A percentile compares a stretch with the other conserved stretches of the same genome.
phyloP scores from a whole-genome alignment of 116 monocot genomes.

The Posidonia oceanica region DNA sequence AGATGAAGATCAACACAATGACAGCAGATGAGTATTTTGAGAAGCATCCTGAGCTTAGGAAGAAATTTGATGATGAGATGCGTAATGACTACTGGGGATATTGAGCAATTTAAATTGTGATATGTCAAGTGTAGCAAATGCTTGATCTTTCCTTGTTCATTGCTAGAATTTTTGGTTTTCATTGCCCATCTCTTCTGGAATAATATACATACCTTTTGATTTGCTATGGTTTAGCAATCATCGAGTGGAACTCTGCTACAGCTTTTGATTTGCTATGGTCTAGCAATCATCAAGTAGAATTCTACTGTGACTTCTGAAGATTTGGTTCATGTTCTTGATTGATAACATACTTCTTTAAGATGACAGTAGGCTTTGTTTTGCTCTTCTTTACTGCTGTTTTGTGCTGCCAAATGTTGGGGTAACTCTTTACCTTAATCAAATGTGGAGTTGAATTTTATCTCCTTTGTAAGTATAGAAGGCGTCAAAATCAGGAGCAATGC shows the following conservation, averaged over 20 bases:
- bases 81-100: slow-evolving; percentile 96
- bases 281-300: slow-evolving; percentile 1
- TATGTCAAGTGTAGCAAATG: neutral
- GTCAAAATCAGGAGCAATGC: no score
- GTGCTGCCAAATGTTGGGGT: neutral
- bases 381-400: neutral
- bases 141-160: neutral
- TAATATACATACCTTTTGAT: slow-evolving; percentile 5
- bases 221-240: neutral
- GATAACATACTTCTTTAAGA: slow-evolving; percentile 9
- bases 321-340: neutral
- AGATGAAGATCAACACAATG: slow-evolving; percentile 96
- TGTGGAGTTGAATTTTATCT: no score
- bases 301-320: neutral
- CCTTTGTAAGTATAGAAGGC: no score
- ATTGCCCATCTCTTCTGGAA: neutral
- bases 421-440: no score
- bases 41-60: slow-evolving; percentile 89
- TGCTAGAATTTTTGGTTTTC: slow-evolving; percentile 1
- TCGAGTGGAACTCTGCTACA: no score
- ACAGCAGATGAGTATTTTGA: slow-evolving; percentile 93
- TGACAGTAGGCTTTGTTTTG: neutral
- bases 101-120: slow-evolving; percentile 14
- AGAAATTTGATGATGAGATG: slow-evolving; percentile 98
- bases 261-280: neutral